Conservation (phyloP, 139 green algal genomes). For the Haematococcus sp. region DNA sequence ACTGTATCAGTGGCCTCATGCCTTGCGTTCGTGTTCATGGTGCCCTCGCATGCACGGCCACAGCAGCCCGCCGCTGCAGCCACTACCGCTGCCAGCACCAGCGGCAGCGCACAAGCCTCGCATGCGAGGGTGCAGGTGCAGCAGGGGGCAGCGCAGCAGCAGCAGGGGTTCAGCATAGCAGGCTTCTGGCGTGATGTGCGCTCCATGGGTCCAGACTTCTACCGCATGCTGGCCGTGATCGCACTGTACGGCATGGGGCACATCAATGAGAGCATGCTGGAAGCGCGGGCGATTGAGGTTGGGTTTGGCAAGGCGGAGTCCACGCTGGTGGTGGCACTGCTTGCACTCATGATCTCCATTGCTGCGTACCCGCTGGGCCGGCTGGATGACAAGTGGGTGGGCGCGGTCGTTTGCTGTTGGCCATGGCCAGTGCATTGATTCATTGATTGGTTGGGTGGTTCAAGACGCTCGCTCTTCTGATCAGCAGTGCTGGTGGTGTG, state of each 20-base stretch:
- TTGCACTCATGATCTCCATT: slow-evolving; percentile 46
- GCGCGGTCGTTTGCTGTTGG: too few species aligned
- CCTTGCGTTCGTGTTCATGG: slow-evolving; percentile 46
- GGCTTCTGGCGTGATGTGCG: slow-evolving; percentile 34
- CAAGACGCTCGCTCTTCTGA: too few species aligned
- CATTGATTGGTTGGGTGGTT: too few species aligned
- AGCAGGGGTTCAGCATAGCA: not conserved
- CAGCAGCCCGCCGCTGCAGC: not conserved
- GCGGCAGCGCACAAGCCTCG: not conserved
- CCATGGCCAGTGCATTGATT: too few species aligned
- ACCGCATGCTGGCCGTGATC: slow-evolving; percentile 52
- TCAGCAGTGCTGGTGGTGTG: too few species aligned
- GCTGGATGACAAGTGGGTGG: slow-evolving; percentile 50
- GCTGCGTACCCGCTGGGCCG: slow-evolving; percentile 50
- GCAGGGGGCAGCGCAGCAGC: not conserved
- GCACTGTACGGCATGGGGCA: slow-evolving; percentile 48
- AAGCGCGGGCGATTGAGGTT: slow-evolving; percentile 54
- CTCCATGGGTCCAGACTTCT: slow-evolving; percentile 53
- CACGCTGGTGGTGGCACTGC: slow-evolving; percentile 47
- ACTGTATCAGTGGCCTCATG: slow-evolving; percentile 25
- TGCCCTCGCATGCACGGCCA: slow-evolving; percentile 36
- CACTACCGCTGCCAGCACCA: not conserved
- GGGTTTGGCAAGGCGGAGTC: slow-evolving; percentile 66
- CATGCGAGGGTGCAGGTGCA: not conserved
- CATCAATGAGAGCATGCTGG: slow-evolving; percentile 49